Evolutionary conservation across 768 basidiomycete genomes (phyloP).

Genomic region (Clavaria fumosa): DNA sequence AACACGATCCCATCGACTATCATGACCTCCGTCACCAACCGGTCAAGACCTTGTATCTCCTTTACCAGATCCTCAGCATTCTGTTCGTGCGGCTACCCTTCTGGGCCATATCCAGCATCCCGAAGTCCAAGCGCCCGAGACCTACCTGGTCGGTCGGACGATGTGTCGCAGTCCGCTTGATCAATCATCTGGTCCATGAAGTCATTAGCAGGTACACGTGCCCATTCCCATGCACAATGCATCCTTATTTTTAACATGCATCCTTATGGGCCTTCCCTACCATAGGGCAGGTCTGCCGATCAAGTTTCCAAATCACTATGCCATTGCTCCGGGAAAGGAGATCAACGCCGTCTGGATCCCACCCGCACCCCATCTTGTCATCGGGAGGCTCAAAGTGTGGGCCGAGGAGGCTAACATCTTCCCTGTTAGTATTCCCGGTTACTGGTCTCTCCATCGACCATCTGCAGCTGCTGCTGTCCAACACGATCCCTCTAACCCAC

Average conservation of each 20-base stretch:
- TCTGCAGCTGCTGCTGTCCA: too few relatives aligned
- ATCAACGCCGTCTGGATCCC: constrained; percentile 37
- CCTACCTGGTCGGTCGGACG: constrained; percentile 31
- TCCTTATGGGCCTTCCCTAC: too few relatives aligned
- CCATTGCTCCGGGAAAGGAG: constrained; percentile 25
- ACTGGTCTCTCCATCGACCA: too few relatives aligned
- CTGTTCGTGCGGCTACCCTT: constrained; percentile 31
- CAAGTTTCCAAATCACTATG: constrained; percentile 22
- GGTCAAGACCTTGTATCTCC: constrained; percentile 31
- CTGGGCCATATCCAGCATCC: constrained; percentile 28
- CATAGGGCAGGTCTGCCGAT: too few relatives aligned
- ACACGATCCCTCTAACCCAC: too few relatives aligned
- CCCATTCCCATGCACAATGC: background rate
- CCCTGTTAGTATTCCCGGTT: too few relatives aligned
- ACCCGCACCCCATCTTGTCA: constrained; percentile 26
- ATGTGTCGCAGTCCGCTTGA: constrained; percentile 21
- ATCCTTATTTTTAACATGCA: too few relatives aligned
- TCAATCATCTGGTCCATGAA: constrained; percentile 13
- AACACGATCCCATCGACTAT: constrained; percentile 2
- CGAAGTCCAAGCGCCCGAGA: constrained; percentile 28
- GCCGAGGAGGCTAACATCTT: constrained; percentile 26
- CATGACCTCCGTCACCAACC: constrained; percentile 30
- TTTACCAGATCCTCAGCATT: constrained; percentile 25
- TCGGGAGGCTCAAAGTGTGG: constrained; percentile 28
- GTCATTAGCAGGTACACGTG: constrained; percentile 15